Conservation (phyloP, 257 asterid genomes). For the Osmanthus fragrans region DNA sequence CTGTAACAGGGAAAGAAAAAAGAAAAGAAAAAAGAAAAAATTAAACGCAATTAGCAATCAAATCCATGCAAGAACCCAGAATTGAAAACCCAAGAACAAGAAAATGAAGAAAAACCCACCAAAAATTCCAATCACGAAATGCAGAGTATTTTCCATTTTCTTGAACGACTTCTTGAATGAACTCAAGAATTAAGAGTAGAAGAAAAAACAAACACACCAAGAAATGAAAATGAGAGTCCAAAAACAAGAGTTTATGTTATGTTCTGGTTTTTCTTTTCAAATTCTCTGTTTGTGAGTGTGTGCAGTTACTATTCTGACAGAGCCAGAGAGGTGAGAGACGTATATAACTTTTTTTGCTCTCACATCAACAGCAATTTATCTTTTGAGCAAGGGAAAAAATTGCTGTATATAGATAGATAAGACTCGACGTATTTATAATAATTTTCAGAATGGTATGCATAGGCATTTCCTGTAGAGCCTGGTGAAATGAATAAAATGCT, state of each 20-base stretch:
- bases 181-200: neutral
- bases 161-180: conserved; percentile 16
- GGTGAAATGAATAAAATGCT: too few species aligned
- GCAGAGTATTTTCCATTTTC: conserved; percentile 41
- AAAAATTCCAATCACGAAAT: conserved; percentile 64
- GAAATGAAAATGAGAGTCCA: neutral
- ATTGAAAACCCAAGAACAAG: neutral
- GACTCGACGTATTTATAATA: too few species aligned
- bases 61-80: neutral
- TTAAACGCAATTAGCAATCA: neutral
- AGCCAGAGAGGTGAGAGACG: neutral
- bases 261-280: neutral
- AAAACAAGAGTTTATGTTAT: neutral
- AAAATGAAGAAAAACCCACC: conserved; percentile 38
- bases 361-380: neutral
- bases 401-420: too few species aligned
- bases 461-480: too few species aligned
- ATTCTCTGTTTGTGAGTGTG: neutral
- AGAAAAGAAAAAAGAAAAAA: conserved; percentile 9
- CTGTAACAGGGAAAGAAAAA: conserved; percentile 33
- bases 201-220: conserved; percentile 15
- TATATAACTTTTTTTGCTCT: neutral
- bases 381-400: too few species aligned
- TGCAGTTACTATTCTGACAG: neutral
- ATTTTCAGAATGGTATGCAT: too few species aligned